Base-by-base conservation (phyloP, 2,329 filamentous ascomycete genomes). In the Diplodia scrobiculata region DNA sequence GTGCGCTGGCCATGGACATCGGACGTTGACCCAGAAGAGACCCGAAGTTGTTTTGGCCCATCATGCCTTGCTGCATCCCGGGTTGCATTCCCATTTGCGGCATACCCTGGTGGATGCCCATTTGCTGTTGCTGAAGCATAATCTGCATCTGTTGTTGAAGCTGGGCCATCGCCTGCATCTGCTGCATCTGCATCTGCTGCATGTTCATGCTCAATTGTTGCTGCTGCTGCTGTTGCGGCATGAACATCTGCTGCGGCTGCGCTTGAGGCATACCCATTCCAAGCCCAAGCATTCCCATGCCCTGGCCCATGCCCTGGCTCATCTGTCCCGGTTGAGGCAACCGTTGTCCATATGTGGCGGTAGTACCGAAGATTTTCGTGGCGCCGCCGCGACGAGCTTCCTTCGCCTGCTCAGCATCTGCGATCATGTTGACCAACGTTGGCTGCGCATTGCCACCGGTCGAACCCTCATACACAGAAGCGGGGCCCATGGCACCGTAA, bases 91-190 rank as follows among this genome's bases (percentile, higher is more conserved):
- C 73, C 51, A 74, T 70, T 72, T 29, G 58, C 14, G 38, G 66
- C 48, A 58, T 75, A 10, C 45, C 45, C 10, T 29, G 73, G 66
- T 76, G 74, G 70, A 74, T 74, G 48, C 75, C 72, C 66, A 74
- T 90, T 89, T 92, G 89, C 6, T 86, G 89, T 84, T 95, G 89
- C 70, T 93, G 88, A 50, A 93, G 84, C 71, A 94, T 90, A 55
- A 71, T 75, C 27, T 70, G 72, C 58, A 67, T 59, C 34, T 67
- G 58, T 38, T 59, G 62, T 32, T 69, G 68, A 68, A 71, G 72
- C 9, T 51, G 32, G 25, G 55, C 63, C 63, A 63, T 63, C 7
- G 55, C 48, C 38, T 64, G 50, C 70, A 71, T 72, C 27, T 62
- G 65, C 48, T 66, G 65, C 65, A 54, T 53, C 55, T 66, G 55